Evolutionary conservation across 2,329 filamentous ascomycete species (phyloP).

Genomic region (Trichoderma aggressivum): DNA sequence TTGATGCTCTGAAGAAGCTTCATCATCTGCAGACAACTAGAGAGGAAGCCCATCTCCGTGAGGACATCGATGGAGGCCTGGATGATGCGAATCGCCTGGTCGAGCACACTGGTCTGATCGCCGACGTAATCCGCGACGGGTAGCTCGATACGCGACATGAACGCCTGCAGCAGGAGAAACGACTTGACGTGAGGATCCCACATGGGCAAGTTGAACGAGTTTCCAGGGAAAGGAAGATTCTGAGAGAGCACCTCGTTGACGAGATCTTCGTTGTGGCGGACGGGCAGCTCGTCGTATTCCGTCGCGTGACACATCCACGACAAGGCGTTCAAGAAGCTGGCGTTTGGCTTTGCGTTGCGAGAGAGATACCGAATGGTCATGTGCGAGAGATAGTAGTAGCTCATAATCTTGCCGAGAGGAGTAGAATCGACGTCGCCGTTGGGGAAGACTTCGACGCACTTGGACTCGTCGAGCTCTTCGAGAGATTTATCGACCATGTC

Average conservation of each 20-base stretch:
- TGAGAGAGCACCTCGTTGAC: slow-evolving; percentile 88
- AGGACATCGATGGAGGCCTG: slow-evolving; percentile 93
- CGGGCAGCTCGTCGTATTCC: slow-evolving; percentile 96
- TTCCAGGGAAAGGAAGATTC: slow-evolving; percentile 65
- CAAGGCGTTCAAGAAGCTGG: slow-evolving; percentile 76
- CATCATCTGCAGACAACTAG: slow-evolving; percentile 78
- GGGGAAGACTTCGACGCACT: slow-evolving; percentile 76
- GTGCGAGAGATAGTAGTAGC: slow-evolving; percentile 97
- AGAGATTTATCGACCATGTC: slow-evolving; percentile 86
- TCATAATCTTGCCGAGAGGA: slow-evolving; percentile 95
- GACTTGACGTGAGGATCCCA: slow-evolving; percentile 99
- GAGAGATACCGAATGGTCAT: slow-evolving; percentile 86
- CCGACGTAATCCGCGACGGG: slow-evolving; percentile 97
- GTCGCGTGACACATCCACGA: slow-evolving; percentile 91
- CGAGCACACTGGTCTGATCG: slow-evolving; percentile 83
- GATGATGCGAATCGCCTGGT: slow-evolving; percentile 94
- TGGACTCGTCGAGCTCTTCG: slow-evolving; percentile 74
- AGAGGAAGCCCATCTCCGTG: slow-evolving; percentile 79
- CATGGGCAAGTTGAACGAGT: slow-evolving; percentile 72
- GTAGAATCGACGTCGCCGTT: slow-evolving; percentile 90
- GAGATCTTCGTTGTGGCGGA: slow-evolving; percentile 96
- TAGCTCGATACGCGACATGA: slow-evolving; percentile 88
- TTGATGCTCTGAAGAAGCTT: slow-evolving; percentile 88
- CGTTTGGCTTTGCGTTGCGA: slow-evolving; percentile 68
- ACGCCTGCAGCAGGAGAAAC: slow-evolving; percentile 88